Evolutionary conservation across 208 protist genomes (phyloP).

Genomic region (Acanthamoeba castellanii): DNA sequence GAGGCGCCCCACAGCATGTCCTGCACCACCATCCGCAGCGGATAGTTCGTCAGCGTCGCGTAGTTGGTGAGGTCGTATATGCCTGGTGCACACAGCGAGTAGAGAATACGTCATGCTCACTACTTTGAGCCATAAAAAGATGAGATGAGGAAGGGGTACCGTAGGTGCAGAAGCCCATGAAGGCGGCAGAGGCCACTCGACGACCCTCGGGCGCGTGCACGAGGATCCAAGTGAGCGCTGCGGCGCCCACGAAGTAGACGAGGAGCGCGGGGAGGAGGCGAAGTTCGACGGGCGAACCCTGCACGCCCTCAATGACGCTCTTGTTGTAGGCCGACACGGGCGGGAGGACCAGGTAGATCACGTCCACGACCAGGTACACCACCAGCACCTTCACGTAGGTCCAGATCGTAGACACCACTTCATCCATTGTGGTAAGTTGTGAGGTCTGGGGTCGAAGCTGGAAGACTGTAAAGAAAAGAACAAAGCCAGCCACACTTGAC

Average conservation of each 20-base stretch:
- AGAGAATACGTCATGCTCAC: too few species aligned
- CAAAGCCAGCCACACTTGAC: too few species aligned
- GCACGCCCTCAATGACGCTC: conserved; percentile 4
- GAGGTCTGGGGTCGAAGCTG: too few species aligned
- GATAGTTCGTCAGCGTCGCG: background rate
- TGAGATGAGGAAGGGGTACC: background rate
- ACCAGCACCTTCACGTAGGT: background rate
- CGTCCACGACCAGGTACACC: background rate
- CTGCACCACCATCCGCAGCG: background rate
- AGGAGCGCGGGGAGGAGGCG: background rate
- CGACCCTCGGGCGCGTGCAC: background rate
- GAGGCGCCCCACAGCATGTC: background rate
- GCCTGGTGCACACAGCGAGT: too few species aligned
- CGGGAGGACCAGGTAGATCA: background rate
- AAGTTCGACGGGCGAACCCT: background rate
- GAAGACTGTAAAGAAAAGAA: too few species aligned
- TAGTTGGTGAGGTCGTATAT: conserved; percentile 12
- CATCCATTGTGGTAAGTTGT: too few species aligned
- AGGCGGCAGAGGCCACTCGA: background rate
- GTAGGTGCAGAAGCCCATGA: conserved; percentile 6
- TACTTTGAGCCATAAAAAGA: too few species aligned
- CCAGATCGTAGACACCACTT: too few species aligned
- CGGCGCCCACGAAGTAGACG: background rate
- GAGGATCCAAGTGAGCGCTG: background rate
- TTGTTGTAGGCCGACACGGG: background rate